phyloP scores from a whole-genome alignment of 83 land plant genomes.

The Picea mariana region DNA sequence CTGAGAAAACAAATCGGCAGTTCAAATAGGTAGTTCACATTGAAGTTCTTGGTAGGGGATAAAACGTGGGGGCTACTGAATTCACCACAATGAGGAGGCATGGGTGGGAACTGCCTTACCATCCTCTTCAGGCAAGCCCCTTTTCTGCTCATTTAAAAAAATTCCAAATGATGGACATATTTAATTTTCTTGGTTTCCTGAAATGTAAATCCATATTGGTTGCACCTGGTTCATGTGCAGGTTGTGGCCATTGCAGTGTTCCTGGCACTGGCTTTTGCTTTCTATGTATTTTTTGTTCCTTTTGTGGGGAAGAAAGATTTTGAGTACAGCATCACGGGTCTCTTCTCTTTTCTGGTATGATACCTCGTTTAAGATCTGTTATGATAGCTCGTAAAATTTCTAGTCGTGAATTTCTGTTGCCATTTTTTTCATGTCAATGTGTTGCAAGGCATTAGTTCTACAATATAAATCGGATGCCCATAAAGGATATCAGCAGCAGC shows the following conservation, averaged over 20 bases:
- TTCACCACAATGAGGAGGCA: conserved; percentile 76
- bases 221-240: conserved; percentile 26
- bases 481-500: not conserved
- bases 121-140: conserved; percentile 88
- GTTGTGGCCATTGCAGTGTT: conserved; percentile 91
- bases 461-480: not conserved
- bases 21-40: too few relatives aligned
- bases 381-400: not conserved
- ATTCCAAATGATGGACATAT: too few relatives aligned
- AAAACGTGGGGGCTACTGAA: too few relatives aligned
- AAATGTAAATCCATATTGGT: not conserved
- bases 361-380: too few relatives aligned
- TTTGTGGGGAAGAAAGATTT: conserved; percentile 70
- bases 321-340: conserved; percentile 59
- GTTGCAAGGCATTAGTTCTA: not conserved
- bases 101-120: conserved; percentile 99
- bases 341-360: conserved; percentile 82
- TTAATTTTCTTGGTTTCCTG: too few relatives aligned
- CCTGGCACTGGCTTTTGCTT: conserved; percentile 84
- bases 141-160: not conserved
- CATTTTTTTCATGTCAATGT: not conserved
- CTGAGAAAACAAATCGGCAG: too few relatives aligned
- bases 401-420: not conserved
- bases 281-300: conserved; percentile 89
- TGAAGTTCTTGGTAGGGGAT: too few relatives aligned